Percentiles rank a stretch among this genome's conserved stretches.
Evolutionary conservation across 371 early-diverging fungal genomes (phyloP).

Genomic region (Caulochytrium protostelioides): DNA sequence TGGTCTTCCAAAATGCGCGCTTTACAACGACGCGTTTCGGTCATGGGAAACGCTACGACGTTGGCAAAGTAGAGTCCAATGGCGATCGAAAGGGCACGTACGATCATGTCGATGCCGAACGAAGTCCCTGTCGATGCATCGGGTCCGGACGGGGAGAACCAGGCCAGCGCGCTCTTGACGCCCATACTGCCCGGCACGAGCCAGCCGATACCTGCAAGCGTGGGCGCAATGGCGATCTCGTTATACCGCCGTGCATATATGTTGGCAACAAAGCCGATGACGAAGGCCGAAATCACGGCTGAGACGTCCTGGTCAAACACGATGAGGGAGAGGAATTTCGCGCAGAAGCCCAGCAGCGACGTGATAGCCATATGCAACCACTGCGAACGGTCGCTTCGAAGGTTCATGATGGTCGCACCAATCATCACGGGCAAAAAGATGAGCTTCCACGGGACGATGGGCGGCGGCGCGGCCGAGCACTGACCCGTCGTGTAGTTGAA

Average conservation of each 20-base stretch:
- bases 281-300: slow-evolving; percentile 4
- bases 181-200: slow-evolving; percentile 8
- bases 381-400: slow-evolving; percentile 1
- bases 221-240: slow-evolving; percentile 3
- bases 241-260: slow-evolving; percentile 1
- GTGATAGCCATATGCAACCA: slow-evolving; percentile 2
- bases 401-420: background rate
- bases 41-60: no score
- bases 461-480: no score
- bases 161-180: slow-evolving; percentile 5
- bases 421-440: no score
- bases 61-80: no score
- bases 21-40: no score
- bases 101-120: slow-evolving; percentile 7
- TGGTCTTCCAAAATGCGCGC: no score
- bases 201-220: slow-evolving; percentile 8
- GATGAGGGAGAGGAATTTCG: background rate
- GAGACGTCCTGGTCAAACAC: slow-evolving; percentile 1
- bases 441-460: no score
- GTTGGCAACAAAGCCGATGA: slow-evolving; percentile 3
- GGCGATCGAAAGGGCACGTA: no score
- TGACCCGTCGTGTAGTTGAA: no score
- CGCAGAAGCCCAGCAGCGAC: slow-evolving; percentile 1
- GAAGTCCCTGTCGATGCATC: slow-evolving; percentile 1
- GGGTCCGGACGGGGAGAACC: background rate